phyloP scores from a whole-genome alignment of 1,139 yeast genomes.

The Lodderomyces elongisporus region DNA sequence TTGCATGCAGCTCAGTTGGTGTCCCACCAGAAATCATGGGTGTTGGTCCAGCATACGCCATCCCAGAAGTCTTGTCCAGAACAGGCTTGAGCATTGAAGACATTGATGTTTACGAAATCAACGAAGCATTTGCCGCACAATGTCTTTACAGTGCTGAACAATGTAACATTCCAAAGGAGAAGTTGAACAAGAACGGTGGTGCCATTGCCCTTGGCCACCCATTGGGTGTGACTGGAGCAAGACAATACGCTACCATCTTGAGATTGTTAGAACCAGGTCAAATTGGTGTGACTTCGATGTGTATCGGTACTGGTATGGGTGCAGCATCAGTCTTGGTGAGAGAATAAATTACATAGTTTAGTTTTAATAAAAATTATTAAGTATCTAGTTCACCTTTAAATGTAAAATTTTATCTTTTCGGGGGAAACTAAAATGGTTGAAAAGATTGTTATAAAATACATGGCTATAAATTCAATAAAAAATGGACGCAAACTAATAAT shows the following conservation, averaged over 20 bases:
- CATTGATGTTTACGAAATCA: slow-evolving; percentile 13
- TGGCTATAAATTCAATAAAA: too few species aligned
- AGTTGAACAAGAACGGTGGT: slow-evolving; percentile 14
- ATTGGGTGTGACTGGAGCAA: slow-evolving; percentile 14
- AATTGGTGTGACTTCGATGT: slow-evolving; percentile 14
- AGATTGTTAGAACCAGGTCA: slow-evolving; percentile 14
- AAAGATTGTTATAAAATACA: too few species aligned
- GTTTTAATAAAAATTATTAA: background rate
- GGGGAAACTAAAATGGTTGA: too few species aligned
- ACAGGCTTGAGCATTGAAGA: slow-evolving; percentile 12
- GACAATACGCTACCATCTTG: slow-evolving; percentile 14
- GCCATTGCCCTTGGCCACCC: slow-evolving; percentile 15
- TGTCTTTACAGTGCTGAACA: slow-evolving; percentile 13
- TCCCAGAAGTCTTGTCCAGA: slow-evolving; percentile 25
- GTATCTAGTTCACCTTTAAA: too few species aligned
- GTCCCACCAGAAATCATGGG: slow-evolving; percentile 39
- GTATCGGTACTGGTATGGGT: slow-evolving; percentile 16
- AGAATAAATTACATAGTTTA: slow-evolving; percentile 7
- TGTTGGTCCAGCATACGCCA: slow-evolving; percentile 36
- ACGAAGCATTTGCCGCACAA: slow-evolving; percentile 16
- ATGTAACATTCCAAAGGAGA: slow-evolving; percentile 10
- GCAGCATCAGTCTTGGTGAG: slow-evolving; percentile 13
- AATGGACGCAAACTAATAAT: too few species aligned
- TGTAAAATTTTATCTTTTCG: too few species aligned
- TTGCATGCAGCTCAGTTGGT: slow-evolving; percentile 32